Conservation (phyloP, 306 rosid species). For the Quercus dentata region DNA sequence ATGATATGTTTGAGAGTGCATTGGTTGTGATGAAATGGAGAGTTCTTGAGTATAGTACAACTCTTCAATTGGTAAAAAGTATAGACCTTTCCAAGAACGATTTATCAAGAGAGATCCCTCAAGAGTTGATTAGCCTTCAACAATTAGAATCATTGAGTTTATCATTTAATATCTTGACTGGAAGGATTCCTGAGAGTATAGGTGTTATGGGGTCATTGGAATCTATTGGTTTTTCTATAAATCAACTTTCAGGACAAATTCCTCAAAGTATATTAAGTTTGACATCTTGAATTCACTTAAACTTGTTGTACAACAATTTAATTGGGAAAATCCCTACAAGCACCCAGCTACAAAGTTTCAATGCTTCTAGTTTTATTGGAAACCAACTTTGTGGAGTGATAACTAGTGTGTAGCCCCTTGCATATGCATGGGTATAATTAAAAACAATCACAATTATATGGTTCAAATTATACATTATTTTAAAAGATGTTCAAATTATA, state of each 20-base stretch:
- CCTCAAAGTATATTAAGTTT: not conserved
- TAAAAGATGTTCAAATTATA: no score
- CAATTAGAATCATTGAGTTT: no score
- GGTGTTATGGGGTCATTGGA: not conserved
- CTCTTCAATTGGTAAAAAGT: not conserved
- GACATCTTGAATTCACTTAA: not conserved
- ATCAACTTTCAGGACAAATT: slow-evolving; percentile 9
- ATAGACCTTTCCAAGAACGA: slow-evolving; percentile 9
- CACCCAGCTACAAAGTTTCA: not conserved
- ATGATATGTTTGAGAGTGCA: no score
- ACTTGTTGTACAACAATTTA: not conserved
- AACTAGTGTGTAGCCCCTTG: no score
- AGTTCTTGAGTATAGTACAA: not conserved
- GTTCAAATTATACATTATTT: no score
- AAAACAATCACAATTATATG: no score
- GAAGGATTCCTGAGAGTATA: not conserved
- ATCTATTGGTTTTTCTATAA: slow-evolving; percentile 12
- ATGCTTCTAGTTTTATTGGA: not conserved
- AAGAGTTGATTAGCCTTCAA: no score
- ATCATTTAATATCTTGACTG: no score
- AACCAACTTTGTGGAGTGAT: not conserved
- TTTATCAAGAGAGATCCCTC: no score
- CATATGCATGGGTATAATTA: no score
- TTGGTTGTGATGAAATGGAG: not conserved
- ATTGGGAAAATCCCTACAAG: not conserved